Conservation (phyloP, 129 eudicot species). For the Glebionis coronaria region DNA sequence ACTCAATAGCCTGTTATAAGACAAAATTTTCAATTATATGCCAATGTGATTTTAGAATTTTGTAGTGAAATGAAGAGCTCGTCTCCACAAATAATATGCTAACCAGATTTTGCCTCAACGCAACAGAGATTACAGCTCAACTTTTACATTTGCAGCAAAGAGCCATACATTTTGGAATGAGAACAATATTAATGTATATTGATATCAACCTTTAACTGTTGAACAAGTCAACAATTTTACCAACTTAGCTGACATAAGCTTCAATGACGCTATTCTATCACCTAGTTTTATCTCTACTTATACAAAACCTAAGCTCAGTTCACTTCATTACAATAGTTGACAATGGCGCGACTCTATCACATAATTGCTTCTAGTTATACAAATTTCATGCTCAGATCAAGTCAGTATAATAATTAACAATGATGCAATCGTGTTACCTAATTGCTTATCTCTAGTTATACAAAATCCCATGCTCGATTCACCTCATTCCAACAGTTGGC, state of each 20-base stretch:
- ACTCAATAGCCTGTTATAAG: background rate
- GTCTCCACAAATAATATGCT: background rate
- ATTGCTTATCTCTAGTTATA: background rate
- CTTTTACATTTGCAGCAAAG: slow-evolving; percentile 14
- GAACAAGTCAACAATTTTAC: slow-evolving; percentile 12
- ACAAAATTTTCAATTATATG: slow-evolving; percentile 10
- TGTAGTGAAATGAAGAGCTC: background rate
- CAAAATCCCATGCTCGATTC: slow-evolving; percentile 1
- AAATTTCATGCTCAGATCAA: background rate
- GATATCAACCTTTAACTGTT: background rate
- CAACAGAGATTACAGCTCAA: slow-evolving; percentile 3
- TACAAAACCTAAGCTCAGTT: background rate
- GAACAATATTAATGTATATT: background rate
- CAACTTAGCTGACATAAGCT: background rate
- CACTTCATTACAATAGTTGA: background rate
- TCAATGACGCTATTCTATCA: slow-evolving; percentile 3
- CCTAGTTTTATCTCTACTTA: background rate
- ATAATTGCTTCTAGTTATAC: background rate
- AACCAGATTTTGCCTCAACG: slow-evolving; percentile 12
- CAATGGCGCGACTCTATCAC: slow-evolving; percentile 1
- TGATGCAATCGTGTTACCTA: slow-evolving; percentile 2
- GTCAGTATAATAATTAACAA: background rate
- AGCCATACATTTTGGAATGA: background rate
- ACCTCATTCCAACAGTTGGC: background rate
- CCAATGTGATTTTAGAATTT: slow-evolving; percentile 1